Evolutionary conservation across 352 stramenopile species (phyloP).

Genomic region (Thraustochytrium sp.): DNA sequence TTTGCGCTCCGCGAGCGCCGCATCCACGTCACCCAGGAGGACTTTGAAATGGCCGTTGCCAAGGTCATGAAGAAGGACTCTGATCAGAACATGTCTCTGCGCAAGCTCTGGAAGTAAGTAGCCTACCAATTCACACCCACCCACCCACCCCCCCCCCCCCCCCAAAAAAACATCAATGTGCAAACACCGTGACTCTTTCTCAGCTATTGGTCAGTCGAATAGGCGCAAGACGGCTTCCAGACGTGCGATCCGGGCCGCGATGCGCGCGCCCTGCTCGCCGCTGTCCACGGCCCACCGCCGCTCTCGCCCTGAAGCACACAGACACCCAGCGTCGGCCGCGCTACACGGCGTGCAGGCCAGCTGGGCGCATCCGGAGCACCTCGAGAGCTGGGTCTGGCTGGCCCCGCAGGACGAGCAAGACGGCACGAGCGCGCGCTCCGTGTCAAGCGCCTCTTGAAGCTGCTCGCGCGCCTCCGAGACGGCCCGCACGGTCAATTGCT

Average conservation of each 20-base stretch:
- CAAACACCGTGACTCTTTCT: neutral
- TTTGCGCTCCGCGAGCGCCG: constrained; percentile 97
- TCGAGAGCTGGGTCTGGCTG: too few relatives aligned
- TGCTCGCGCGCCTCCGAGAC: neutral
- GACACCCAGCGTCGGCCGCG: too few relatives aligned
- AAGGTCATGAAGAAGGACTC: constrained; percentile 99
- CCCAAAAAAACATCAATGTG: neutral
- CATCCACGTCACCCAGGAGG: constrained; percentile 99
- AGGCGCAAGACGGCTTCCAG: too few relatives aligned
- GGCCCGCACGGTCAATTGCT: neutral
- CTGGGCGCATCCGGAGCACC: too few relatives aligned
- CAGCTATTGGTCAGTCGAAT: neutral
- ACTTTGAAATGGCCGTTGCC: constrained; percentile 99
- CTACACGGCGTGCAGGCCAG: too few relatives aligned
- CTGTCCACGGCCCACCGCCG: too few relatives aligned
- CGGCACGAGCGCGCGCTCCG: neutral
- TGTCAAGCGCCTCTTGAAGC: neutral
- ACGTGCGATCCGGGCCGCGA: too few relatives aligned
- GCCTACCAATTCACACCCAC: too few relatives aligned
- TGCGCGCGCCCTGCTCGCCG: too few relatives aligned
- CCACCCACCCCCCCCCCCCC: too few relatives aligned
- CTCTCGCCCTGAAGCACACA: too few relatives aligned
- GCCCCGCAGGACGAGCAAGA: neutral
- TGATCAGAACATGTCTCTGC: constrained; percentile 93
- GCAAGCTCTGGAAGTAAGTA: constrained; percentile 99